Evolutionary conservation across 1,139 yeast species (phyloP).

Genomic region (Zygoascus meyerae): DNA sequence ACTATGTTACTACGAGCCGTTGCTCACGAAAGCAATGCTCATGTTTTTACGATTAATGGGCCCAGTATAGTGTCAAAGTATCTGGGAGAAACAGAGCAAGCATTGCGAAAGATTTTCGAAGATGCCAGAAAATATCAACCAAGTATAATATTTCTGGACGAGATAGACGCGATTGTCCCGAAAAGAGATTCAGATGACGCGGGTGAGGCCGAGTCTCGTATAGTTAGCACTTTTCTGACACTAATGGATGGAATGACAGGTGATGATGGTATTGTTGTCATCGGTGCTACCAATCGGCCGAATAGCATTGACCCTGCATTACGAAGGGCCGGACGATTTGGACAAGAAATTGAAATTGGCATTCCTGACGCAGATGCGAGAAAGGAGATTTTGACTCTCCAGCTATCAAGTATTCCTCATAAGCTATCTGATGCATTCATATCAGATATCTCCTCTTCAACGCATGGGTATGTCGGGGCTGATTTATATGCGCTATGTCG

Average conservation of each 20-base stretch:
- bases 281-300: slow-evolving; percentile 81
- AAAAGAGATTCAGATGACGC: slow-evolving; percentile 73
- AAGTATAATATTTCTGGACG: slow-evolving; percentile 90
- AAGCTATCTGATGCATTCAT: slow-evolving; percentile 50
- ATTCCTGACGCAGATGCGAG: slow-evolving; percentile 97
- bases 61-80: slow-evolving; percentile 94
- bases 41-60: slow-evolving; percentile 78
- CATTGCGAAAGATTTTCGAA: slow-evolving; percentile 80
- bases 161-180: slow-evolving; percentile 91
- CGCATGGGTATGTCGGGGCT: slow-evolving; percentile 98
- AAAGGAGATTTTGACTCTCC: slow-evolving; percentile 68
- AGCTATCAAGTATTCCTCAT: slow-evolving; percentile 63
- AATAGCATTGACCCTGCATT: slow-evolving; percentile 79
- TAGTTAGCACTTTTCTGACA: slow-evolving; percentile 81
- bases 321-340: slow-evolving; percentile 90
- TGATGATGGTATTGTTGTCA: slow-evolving; percentile 61
- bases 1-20: slow-evolving; percentile 82
- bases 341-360: slow-evolving; percentile 93
- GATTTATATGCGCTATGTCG: slow-evolving; percentile 83
- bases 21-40: slow-evolving; percentile 66
- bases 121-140: slow-evolving; percentile 97
- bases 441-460: slow-evolving; percentile 55
- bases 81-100: slow-evolving; percentile 99
- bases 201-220: slow-evolving; percentile 64
- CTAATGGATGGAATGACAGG: slow-evolving; percentile 86